phyloP scores from a whole-genome alignment of 2,329 filamentous ascomycete genomes.

The Colletotrichum tanaceti region DNA sequence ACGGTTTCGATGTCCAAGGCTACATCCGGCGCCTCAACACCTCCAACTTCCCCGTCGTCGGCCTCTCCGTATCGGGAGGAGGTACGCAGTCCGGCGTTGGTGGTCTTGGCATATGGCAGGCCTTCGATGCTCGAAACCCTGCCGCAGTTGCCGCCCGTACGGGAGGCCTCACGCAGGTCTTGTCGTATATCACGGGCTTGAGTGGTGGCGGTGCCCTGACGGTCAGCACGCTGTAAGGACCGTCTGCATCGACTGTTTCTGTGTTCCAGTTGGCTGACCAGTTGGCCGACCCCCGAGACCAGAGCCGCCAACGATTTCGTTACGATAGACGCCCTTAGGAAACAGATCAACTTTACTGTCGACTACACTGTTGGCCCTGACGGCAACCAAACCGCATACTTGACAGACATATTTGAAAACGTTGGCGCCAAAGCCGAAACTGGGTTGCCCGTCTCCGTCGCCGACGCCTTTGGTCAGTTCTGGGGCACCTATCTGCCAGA shows the following conservation, averaged over 20 bases:
- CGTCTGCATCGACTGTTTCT: too few relatives aligned
- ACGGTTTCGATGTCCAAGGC: slow-evolving; percentile 41
- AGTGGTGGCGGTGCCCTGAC: slow-evolving; percentile 47
- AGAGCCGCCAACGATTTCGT: slow-evolving; percentile 47
- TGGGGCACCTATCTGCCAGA: slow-evolving; percentile 45
- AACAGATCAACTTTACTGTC: slow-evolving; percentile 43
- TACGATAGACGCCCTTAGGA: slow-evolving; percentile 39
- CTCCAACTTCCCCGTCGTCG: slow-evolving; percentile 43
- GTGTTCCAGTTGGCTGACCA: neutral
- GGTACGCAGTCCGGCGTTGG: slow-evolving; percentile 47
- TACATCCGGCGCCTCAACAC: slow-evolving; percentile 43
- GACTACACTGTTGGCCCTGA: slow-evolving; percentile 41
- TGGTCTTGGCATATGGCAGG: slow-evolving; percentile 46
- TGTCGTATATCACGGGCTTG: slow-evolving; percentile 45
- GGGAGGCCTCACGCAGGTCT: slow-evolving; percentile 44
- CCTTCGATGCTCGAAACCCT: slow-evolving; percentile 45
- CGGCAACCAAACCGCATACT: slow-evolving; percentile 39
- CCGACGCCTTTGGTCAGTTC: slow-evolving; percentile 46
- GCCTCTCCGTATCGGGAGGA: slow-evolving; percentile 45
- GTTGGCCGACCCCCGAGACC: neutral
- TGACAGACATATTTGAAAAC: slow-evolving; percentile 43
- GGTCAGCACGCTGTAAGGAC: slow-evolving; percentile 43
- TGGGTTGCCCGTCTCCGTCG: slow-evolving; percentile 45
- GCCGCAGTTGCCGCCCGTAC: slow-evolving; percentile 41
- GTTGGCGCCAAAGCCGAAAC: slow-evolving; percentile 43